Conservation (phyloP, 768 basidiomycete genomes). For the Nevesoporus exiguus region DNA sequence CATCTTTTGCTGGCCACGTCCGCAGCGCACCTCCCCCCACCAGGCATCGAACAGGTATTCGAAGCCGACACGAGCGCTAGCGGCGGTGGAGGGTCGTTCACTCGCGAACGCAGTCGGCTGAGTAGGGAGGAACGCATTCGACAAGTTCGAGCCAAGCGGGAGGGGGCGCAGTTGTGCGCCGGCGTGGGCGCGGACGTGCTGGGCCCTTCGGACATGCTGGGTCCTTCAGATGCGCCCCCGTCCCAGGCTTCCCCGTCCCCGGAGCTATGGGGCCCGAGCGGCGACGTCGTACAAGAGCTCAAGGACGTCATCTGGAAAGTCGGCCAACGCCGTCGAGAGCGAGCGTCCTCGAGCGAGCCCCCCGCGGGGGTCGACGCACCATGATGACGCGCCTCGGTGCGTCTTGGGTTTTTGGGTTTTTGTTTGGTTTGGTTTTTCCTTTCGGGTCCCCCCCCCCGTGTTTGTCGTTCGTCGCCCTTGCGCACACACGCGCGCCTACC, state of each 20-base stretch:
- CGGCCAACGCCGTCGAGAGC: constrained; percentile 59
- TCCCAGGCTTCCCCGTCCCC: too few species aligned
- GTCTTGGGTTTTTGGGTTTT: too few species aligned
- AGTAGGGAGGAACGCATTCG: constrained; percentile 74
- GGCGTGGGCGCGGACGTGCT: too few species aligned
- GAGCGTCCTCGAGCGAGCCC: too few species aligned
- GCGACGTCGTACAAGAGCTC: constrained; percentile 79
- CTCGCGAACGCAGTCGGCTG: constrained; percentile 61
- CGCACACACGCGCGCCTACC: too few species aligned
- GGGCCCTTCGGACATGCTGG: too few species aligned
- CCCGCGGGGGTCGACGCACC: too few species aligned
- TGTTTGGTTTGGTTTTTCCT: too few species aligned
- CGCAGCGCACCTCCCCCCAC: constrained; percentile 54
- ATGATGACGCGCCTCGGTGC: too few species aligned
- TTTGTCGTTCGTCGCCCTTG: too few species aligned
- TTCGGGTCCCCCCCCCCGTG: too few species aligned
- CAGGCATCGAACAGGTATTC: constrained; percentile 80
- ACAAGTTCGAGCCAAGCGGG: constrained; percentile 45
- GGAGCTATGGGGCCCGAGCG: constrained; percentile 53
- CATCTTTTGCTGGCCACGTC: constrained; percentile 54
- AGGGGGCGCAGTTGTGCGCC: constrained; percentile 14
- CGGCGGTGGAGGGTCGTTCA: constrained; percentile 36
- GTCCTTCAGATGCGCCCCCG: too few species aligned
- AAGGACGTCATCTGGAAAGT: constrained; percentile 89
- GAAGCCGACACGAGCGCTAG: constrained; percentile 53